A percentile compares a stretch with the other conserved stretches of the same genome.
Evolutionary conservation across 345 rosid genomes (phyloP).

Genomic region (Diplotaxis tenuifolia): DNA sequence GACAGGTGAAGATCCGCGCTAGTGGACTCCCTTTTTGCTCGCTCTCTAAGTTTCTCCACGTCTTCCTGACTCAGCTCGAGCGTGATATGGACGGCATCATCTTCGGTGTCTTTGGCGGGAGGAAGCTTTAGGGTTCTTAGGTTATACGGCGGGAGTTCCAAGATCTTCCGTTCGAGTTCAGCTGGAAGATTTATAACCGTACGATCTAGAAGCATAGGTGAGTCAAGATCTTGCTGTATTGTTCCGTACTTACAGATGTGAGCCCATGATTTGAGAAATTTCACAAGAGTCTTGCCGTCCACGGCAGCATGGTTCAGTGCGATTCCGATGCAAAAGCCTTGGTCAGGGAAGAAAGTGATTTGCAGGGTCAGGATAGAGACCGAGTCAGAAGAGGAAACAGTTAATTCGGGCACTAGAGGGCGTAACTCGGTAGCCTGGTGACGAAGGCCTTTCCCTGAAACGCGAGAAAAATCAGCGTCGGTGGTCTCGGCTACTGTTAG

Average conservation of each 20-base stretch:
- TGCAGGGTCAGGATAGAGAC: too few relatives aligned
- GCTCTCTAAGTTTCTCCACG: neutral
- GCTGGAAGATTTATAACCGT: neutral
- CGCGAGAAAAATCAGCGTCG: too few relatives aligned
- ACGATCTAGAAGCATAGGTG: neutral
- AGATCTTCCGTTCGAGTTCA: neutral
- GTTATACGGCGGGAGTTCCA: neutral
- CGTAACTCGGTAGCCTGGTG: too few relatives aligned
- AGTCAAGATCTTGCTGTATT: neutral
- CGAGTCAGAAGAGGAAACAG: too few relatives aligned
- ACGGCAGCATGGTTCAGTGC: neutral
- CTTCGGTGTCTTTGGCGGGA: neutral
- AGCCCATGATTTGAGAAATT: neutral
- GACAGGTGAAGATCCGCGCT: neutral
- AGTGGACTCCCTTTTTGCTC: neutral
- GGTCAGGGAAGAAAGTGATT: too few relatives aligned
- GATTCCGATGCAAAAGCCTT: neutral
- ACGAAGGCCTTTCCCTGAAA: too few relatives aligned
- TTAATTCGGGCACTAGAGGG: too few relatives aligned
- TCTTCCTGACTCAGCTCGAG: neutral
- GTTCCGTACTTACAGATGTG: neutral
- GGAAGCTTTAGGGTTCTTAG: neutral
- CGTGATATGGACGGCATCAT: neutral
- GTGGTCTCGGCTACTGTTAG: too few relatives aligned
- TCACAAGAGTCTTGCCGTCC: neutral